phyloP scores from a whole-genome alignment of 192 early-diverging fungal genomes.

The Coemansia erecta region DNA sequence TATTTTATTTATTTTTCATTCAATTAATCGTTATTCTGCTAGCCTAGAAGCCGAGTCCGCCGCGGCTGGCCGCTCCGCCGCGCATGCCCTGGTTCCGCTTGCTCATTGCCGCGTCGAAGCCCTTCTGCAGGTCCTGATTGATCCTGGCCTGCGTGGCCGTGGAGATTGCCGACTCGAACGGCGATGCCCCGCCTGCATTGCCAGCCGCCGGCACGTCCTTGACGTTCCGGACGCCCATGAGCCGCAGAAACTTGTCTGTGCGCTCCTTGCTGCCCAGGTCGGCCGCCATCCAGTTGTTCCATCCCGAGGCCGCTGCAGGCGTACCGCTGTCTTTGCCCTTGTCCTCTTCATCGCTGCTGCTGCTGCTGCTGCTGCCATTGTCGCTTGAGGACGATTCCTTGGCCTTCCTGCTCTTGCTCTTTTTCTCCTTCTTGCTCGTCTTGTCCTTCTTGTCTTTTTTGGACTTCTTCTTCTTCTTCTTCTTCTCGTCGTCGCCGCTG shows the following conservation, averaged over 20 bases:
- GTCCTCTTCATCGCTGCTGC: not conserved
- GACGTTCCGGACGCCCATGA: constrained; percentile 39
- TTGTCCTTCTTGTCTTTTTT: constrained; percentile 3
- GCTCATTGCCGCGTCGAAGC: constrained; percentile 32
- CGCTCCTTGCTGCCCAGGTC: constrained; percentile 43
- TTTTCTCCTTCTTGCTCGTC: constrained; percentile 6
- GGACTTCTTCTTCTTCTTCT: not conserved
- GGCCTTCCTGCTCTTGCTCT: not conserved
- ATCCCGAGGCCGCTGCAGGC: constrained; percentile 8
- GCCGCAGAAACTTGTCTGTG: constrained; percentile 45
- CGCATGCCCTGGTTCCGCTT: constrained; percentile 33
- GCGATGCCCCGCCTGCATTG: constrained; percentile 14
- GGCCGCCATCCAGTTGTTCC: constrained; percentile 51
- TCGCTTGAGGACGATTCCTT: not conserved
- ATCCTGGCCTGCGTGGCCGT: constrained; percentile 31
- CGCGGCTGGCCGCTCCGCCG: constrained; percentile 14
- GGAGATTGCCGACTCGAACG: constrained; percentile 45
- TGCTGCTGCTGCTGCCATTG: not conserved
- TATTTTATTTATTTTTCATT: constrained; percentile 9
- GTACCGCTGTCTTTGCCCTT: not conserved
- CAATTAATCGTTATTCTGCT: constrained; percentile 1
- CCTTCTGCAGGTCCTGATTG: constrained; percentile 44
- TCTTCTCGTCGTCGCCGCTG: constrained; percentile 4
- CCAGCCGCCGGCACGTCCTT: not conserved
- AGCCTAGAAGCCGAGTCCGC: constrained; percentile 41